These are phyloP conservation scores for Daedalea quercina DNA, from an alignment of 768 basidiomycete genomes.

Conservation along the genomic window DNA sequence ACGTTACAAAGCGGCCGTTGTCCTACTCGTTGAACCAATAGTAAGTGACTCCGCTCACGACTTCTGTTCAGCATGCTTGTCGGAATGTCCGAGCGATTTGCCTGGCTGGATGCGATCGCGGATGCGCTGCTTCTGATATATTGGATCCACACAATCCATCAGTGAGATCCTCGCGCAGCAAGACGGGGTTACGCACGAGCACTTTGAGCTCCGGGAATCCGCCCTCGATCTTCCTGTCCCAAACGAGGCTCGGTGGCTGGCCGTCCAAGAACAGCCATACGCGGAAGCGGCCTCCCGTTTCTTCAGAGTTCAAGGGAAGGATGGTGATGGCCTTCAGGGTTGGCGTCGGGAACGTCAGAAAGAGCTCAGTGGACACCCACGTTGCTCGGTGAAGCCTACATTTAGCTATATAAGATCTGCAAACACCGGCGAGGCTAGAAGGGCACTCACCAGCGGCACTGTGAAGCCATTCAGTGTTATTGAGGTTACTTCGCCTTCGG, in stretches of 20 bases:
- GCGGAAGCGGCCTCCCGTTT: conserved; percentile 86
- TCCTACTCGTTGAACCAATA: too few species aligned
- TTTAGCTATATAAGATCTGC: too few species aligned
- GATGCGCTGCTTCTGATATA: conserved; percentile 79
- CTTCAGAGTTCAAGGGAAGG: conserved; percentile 68
- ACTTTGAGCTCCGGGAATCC: conserved; percentile 89
- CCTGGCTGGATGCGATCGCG: conserved; percentile 79
- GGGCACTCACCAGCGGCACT: conserved; percentile 77
- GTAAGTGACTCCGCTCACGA: too few species aligned
- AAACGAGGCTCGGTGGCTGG: conserved; percentile 45
- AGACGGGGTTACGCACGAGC: conserved; percentile 46
- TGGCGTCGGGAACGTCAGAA: conserved; percentile 86
- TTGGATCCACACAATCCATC: background rate
- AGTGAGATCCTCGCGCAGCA: background rate
- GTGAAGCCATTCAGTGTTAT: background rate
- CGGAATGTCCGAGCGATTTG: conserved; percentile 84
- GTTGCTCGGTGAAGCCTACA: conserved; percentile 84
- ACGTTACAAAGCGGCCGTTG: too few species aligned
- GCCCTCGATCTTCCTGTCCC: conserved; percentile 89
- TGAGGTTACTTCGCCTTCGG: background rate
- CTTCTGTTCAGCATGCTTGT: conserved; percentile 30
- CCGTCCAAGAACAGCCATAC: conserved; percentile 65
- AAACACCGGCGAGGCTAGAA: background rate
- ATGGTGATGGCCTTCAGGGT: conserved; percentile 59
- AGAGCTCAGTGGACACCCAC: conserved; percentile 91